These are phyloP conservation scores for Phtheirospermum japonicum DNA, from an alignment of 257 asterid species.

Conservation along the genomic window DNA sequence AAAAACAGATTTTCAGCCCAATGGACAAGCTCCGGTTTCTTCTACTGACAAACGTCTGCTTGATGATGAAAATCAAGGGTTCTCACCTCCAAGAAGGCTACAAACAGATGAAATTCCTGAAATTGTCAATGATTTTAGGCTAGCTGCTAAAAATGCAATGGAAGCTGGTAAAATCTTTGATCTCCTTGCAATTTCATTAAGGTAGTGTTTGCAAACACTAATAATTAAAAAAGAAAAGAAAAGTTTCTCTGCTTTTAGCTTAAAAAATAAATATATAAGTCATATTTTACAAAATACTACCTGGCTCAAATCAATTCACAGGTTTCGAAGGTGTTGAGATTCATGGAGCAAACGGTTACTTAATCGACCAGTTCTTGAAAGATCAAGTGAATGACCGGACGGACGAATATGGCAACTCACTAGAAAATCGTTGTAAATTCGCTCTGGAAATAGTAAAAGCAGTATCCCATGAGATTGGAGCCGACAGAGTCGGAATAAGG, in stretches of 20 bases:
- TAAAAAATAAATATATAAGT: no score
- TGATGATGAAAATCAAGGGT: neutral
- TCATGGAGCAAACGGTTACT: constrained; percentile 30
- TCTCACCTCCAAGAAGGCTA: neutral
- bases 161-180: constrained; percentile 14
- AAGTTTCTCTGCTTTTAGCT: no score
- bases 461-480: constrained; percentile 23
- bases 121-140: neutral
- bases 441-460: constrained; percentile 28
- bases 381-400: constrained; percentile 30
- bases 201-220: no score
- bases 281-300: no score
- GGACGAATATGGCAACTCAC: constrained; percentile 26
- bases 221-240: no score
- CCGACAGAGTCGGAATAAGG: constrained; percentile 27
- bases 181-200: no score
- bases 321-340: constrained; percentile 36
- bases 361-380: constrained; percentile 30
- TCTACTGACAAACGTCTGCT: neutral
- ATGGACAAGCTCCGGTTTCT: neutral
- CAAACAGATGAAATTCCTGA: neutral
- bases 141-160: neutral
- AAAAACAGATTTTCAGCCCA: neutral
- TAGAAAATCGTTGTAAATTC: constrained; percentile 27
- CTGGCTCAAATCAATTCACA: no score